A percentile compares a stretch with the other conserved stretches of the same genome.
Conservation (phyloP, 2,329 filamentous ascomycete species). For the Clonostachys solani region DNA sequence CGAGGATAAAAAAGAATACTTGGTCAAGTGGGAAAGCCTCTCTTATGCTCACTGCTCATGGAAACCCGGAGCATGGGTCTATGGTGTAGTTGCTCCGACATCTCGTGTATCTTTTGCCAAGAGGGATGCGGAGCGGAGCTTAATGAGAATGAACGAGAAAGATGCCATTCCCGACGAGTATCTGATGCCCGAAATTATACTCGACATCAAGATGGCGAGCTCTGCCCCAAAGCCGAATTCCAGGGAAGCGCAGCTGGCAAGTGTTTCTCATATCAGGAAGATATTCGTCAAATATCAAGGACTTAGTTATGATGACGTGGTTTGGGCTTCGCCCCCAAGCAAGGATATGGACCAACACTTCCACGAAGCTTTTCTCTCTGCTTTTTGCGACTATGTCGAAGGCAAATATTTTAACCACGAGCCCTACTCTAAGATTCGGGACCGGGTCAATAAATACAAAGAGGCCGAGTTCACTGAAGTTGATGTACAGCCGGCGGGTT, state of each 20-base stretch:
- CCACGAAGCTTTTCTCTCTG: slow-evolving; percentile 75
- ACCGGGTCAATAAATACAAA: slow-evolving; percentile 66
- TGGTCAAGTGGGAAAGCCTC: slow-evolving; percentile 79
- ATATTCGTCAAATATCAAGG: slow-evolving; percentile 91
- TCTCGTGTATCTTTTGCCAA: slow-evolving; percentile 78
- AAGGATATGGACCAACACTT: slow-evolving; percentile 32
- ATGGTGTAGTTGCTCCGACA: slow-evolving; percentile 55
- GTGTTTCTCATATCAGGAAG: slow-evolving; percentile 67
- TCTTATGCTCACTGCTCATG: slow-evolving; percentile 83
- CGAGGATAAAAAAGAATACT: slow-evolving; percentile 78
- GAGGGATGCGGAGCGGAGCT: slow-evolving; percentile 54
- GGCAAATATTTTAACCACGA: slow-evolving; percentile 66
- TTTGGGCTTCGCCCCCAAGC: slow-evolving; percentile 80
- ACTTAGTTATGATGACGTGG: slow-evolving; percentile 81
- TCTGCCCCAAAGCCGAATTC: slow-evolving; percentile 45
- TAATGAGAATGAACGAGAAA: slow-evolving; percentile 61
- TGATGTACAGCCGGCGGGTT: slow-evolving; percentile 65
- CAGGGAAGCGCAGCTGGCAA: slow-evolving; percentile 65
- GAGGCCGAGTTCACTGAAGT: slow-evolving; percentile 64
- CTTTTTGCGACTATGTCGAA: slow-evolving; percentile 82
- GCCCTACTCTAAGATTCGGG: slow-evolving; percentile 54
- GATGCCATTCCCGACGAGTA: slow-evolving; percentile 88
- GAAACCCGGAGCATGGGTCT: slow-evolving; percentile 89
- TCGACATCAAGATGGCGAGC: slow-evolving; percentile 62
- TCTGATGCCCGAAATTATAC: slow-evolving; percentile 81